A percentile compares a stretch with the other conserved stretches of the same genome.
Conservation (phyloP, 139 green algal genomes). For the Tetradesmus lagerheimii region DNA sequence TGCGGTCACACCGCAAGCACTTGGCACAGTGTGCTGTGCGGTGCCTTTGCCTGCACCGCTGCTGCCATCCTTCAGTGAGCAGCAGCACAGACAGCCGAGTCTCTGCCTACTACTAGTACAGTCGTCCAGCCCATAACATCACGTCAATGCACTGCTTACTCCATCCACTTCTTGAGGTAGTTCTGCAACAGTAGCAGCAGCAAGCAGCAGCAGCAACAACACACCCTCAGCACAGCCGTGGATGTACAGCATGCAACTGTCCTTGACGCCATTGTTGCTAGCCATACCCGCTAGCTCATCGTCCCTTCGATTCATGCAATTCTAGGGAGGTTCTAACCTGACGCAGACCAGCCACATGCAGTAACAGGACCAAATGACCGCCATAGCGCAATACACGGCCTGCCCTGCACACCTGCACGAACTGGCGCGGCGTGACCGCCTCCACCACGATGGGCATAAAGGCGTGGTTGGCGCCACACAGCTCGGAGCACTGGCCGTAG, state of each 20-base stretch:
- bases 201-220: background rate
- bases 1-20: background rate
- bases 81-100: background rate
- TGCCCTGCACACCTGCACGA: conserved; percentile 48
- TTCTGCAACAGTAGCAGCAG: conserved; percentile 18
- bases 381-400: background rate
- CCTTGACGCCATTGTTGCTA: too few species aligned
- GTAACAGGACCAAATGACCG: too few species aligned
- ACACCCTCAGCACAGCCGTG: too few species aligned
- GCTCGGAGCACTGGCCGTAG: conserved; percentile 82
- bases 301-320: too few species aligned
- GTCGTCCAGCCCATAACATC: background rate
- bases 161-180: conserved; percentile 49
- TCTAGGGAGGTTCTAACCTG: too few species aligned
- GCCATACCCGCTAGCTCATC: background rate
- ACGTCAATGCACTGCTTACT: background rate
- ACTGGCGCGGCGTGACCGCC: conserved; percentile 67
- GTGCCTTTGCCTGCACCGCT: background rate
- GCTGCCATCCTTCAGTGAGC: background rate
- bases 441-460: conserved; percentile 86
- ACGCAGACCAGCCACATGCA: too few species aligned
- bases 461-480: conserved; percentile 76
- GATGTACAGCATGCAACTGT: too few species aligned
- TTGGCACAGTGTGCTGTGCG: too few species aligned
- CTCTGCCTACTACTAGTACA: background rate